Evolutionary conservation across 768 basidiomycete genomes (phyloP).

Genomic region (Lactarius deliciosus): DNA sequence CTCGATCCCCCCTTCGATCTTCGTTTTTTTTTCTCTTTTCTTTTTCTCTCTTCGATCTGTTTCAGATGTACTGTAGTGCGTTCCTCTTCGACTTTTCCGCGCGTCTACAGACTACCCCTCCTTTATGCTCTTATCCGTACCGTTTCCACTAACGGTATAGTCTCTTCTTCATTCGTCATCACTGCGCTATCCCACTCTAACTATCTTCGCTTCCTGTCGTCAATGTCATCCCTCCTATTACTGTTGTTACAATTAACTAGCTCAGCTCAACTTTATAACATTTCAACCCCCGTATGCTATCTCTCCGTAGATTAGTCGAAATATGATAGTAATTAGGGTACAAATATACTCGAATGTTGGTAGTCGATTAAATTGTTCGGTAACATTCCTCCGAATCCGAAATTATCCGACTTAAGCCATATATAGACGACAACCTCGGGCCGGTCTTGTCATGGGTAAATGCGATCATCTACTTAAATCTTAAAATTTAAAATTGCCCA

Average conservation of each 20-base stretch:
- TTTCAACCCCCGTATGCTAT: slow-evolving; percentile 12
- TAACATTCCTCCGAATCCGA: neutral
- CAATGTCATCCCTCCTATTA: slow-evolving; percentile 23
- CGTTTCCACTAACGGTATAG: slow-evolving; percentile 5
- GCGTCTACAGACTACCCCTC: slow-evolving; percentile 19
- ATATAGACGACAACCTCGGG: no score
- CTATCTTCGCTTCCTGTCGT: slow-evolving; percentile 25
- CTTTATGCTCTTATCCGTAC: slow-evolving; percentile 13
- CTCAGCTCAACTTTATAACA: slow-evolving; percentile 17
- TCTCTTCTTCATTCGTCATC: slow-evolving; percentile 11
- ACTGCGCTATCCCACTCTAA: slow-evolving; percentile 27
- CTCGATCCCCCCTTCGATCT: slow-evolving; percentile 18
- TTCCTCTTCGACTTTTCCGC: slow-evolving; percentile 5
- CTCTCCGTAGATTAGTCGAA: slow-evolving; percentile 12
- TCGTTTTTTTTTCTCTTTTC: neutral
- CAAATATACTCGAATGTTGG: neutral
- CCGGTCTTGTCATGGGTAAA: neutral
- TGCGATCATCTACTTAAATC: neutral
- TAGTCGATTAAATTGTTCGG: neutral
- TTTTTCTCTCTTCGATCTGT: slow-evolving; percentile 7
- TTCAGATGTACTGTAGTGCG: slow-evolving; percentile 4
- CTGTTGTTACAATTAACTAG: slow-evolving; percentile 28
- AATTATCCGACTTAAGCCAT: neutral
- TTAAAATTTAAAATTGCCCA: neutral
- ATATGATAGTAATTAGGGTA: slow-evolving; percentile 13